phyloP scores from a whole-genome alignment of 208 protist genomes.

The Trypanosoma theileri region DNA sequence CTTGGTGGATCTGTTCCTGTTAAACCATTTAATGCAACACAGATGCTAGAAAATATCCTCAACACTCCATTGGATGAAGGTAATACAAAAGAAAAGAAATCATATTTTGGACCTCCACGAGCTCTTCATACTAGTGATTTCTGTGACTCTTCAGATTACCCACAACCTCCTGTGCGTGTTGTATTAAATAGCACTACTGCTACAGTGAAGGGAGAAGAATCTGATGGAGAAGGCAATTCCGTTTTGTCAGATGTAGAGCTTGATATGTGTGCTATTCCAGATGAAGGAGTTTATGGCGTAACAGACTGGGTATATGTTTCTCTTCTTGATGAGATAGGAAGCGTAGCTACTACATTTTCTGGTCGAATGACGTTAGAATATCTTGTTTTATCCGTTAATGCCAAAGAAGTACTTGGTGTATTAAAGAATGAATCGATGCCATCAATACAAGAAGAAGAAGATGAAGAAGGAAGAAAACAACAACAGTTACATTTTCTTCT shows the following conservation, averaged over 20 bases:
- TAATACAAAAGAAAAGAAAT: conserved; percentile 16
- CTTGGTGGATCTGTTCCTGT: conserved; percentile 73
- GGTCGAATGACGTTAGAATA: conserved; percentile 65
- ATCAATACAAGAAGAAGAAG: conserved; percentile 23
- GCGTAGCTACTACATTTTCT: not conserved
- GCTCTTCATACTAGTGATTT: not conserved
- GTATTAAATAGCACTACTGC: conserved; percentile 14
- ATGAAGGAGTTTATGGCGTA: conserved; percentile 65
- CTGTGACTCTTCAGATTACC: conserved; percentile 5
- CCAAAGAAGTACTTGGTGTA: conserved; percentile 37
- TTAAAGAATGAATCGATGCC: conserved; percentile 23
- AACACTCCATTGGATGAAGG: not conserved
- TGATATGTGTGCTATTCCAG: conserved; percentile 54
- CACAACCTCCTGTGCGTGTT: conserved; percentile 23
- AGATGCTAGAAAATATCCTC: conserved; percentile 24
- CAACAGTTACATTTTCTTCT: conserved; percentile 40
- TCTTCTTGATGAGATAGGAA: conserved; percentile 39
- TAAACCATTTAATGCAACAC: conserved; percentile 41
- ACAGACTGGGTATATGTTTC: conserved; percentile 84
- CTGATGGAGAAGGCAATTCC: not conserved
- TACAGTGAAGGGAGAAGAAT: not conserved
- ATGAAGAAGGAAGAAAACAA: too few species aligned
- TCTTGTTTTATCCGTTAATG: conserved; percentile 60
- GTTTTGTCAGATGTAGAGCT: conserved; percentile 15
- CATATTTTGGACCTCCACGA: conserved; percentile 38